phyloP scores from a whole-genome alignment of 352 stramenopile species.

The Globisporangium camurandrum region DNA sequence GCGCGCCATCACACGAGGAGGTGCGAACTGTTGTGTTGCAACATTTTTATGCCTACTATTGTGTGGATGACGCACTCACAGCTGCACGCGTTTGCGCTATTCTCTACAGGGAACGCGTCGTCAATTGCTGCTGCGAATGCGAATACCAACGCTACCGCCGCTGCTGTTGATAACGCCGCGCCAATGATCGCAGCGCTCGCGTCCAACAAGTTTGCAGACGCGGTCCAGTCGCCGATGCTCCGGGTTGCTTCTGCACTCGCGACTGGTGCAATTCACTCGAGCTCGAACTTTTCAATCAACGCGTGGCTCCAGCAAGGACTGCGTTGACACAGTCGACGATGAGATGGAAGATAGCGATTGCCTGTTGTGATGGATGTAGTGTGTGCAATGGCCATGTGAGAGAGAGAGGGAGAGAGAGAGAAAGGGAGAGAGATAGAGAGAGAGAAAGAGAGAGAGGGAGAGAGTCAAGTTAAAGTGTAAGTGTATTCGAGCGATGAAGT shows the following conservation, averaged over 20 bases:
- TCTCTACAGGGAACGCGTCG: background rate
- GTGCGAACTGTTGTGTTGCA: background rate
- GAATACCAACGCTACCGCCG: too few relatives aligned
- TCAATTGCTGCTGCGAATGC: too few relatives aligned
- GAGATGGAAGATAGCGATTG: too few relatives aligned
- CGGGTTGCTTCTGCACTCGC: background rate
- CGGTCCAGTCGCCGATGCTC: too few relatives aligned
- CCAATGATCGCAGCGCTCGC: conserved; percentile 1
- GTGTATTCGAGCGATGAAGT: too few relatives aligned
- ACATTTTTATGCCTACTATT: background rate
- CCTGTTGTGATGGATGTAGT: background rate
- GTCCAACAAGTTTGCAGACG: conserved; percentile 12
- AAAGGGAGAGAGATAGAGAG: too few relatives aligned
- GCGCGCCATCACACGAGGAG: conserved; percentile 24
- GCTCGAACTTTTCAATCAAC: conserved; percentile 28
- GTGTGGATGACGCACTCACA: background rate
- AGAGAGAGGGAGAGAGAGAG: too few relatives aligned
- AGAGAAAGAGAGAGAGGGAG: too few relatives aligned
- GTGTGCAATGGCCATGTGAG: too few relatives aligned
- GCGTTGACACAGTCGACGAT: too few relatives aligned
- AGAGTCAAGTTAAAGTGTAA: too few relatives aligned
- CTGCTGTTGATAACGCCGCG: background rate
- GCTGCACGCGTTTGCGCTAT: background rate
- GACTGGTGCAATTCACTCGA: conserved; percentile 19
- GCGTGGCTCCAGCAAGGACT: too few relatives aligned